Evolutionary conservation across 176 grass and related monocot genomes (phyloP), one percentile per base, ranked within the genome.

Genomic region (Dendrocalamus sinicus): DNA sequence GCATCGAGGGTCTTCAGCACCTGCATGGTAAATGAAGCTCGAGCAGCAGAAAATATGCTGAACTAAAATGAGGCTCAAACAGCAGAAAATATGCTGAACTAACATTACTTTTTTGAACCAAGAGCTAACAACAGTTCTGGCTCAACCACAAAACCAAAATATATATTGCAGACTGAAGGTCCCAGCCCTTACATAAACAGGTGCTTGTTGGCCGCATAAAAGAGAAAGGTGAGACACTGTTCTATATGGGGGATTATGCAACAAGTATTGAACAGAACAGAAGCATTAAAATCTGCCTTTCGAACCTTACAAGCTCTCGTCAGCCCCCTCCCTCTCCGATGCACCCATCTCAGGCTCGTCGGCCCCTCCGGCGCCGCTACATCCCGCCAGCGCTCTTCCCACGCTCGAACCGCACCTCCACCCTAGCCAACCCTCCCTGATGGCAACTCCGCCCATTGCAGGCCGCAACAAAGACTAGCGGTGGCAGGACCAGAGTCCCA

Each of bases 1-100:
- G 43, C 96, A 98, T 2, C 96, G 89, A 48, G 45, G 90, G 83
- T 98, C 96, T 57, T 95, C 75, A 23, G 89, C 88, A 75, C 90
- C 90, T 95, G 78, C 54, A 84, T 66, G 13, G 4, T 61, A 86
- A 84, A 88, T 47, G 46, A 86, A 86, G 4, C 12, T 73, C 26
- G 71, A 78, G 67, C 57, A 78, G 61, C 48, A 41, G 20, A 75
- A 61, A 14, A 73, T 7, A 83, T 61, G 10, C 30, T 62, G 17
- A 78, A 43, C 37, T 46, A 81, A 59, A 84, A 88, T 47, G 46
- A 86, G 82, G 4, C 12, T 73, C 26, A 77, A 78, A 58, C 57
- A 78, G 61, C 48, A 41, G 20, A 75, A 61, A 14, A 73, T 7
- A 83, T 61, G 10, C 30, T 62, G 17, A 78, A 43, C 37, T 46